phyloP scores from a whole-genome alignment of 306 rosid species.

The Elaeagnus macrophylla region DNA sequence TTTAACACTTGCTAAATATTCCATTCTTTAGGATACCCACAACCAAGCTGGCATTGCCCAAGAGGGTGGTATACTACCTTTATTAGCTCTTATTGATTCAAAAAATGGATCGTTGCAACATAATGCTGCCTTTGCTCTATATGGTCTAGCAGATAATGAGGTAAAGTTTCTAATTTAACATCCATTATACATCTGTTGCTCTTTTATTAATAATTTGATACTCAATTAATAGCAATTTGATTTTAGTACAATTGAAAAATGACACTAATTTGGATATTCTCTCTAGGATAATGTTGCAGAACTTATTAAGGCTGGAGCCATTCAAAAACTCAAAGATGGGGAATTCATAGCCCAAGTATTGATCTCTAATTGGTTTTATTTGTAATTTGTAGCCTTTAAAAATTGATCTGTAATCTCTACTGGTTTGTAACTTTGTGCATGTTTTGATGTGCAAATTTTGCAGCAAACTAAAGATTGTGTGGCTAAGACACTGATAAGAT shows the following conservation, averaged over 20 bases:
- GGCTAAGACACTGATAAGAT: slow-evolving; percentile 67
- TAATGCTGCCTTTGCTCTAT: slow-evolving; percentile 50
- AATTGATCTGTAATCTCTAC: background rate
- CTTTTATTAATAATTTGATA: too few relatives aligned
- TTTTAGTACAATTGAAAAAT: background rate
- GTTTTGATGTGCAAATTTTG: slow-evolving; percentile 8
- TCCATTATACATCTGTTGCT: too few relatives aligned
- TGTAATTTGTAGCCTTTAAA: background rate
- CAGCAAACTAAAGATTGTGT: slow-evolving; percentile 83
- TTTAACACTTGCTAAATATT: background rate
- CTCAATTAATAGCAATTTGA: too few relatives aligned
- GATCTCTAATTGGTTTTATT: background rate
- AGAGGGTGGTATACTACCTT: slow-evolving; percentile 63
- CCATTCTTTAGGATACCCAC: slow-evolving; percentile 47
- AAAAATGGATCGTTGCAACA: slow-evolving; percentile 41
- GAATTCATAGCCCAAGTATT: slow-evolving; percentile 72
- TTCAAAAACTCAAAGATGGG: slow-evolving; percentile 71
- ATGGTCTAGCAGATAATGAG: slow-evolving; percentile 86
- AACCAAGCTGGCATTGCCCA: slow-evolving; percentile 87
- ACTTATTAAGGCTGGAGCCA: slow-evolving; percentile 57
- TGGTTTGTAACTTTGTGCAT: slow-evolving; percentile 1
- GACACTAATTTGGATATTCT: slow-evolving; percentile 9
- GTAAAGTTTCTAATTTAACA: slow-evolving; percentile 25
- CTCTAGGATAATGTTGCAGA: slow-evolving; percentile 67
- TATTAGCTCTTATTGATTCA: slow-evolving; percentile 46